phyloP scores from a whole-genome alignment of 306 rosid species.

The Spatholobus suberectus region DNA sequence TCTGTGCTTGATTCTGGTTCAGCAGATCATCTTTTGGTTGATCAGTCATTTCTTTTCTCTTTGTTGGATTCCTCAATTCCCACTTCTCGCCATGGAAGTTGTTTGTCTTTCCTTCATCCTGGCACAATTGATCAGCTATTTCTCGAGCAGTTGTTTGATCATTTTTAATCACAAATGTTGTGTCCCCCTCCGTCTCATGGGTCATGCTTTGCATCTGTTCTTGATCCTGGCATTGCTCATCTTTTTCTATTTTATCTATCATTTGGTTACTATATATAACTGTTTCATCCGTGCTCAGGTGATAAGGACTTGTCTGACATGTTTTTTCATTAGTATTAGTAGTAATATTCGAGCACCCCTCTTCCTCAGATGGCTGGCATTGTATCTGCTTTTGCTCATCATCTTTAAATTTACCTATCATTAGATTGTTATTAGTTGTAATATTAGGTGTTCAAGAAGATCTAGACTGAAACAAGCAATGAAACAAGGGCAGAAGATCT shows the following conservation, averaged over 20 bases:
- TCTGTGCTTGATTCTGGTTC: constrained; percentile 25
- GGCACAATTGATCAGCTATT: constrained; percentile 3
- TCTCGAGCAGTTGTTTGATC: constrained; percentile 17
- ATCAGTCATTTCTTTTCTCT: constrained; percentile 22
- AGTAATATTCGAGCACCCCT: constrained; percentile 11
- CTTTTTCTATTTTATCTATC: constrained; percentile 27
- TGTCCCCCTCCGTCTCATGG: constrained; percentile 30
- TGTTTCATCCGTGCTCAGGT: not conserved
- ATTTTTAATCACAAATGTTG: not conserved
- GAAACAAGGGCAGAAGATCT: constrained; percentile 14
- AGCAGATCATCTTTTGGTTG: constrained; percentile 19
- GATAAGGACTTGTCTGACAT: constrained; percentile 12
- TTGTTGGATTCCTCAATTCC: not conserved
- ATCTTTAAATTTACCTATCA: constrained; percentile 34
- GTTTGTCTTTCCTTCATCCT: constrained; percentile 5
- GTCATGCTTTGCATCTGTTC: constrained; percentile 36
- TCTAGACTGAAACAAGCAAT: constrained; percentile 16
- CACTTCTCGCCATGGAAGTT: not conserved
- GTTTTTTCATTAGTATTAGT: not conserved
- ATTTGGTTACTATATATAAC: constrained; percentile 31
- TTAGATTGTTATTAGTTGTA: constrained; percentile 30
- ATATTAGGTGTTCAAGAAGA: constrained; percentile 15
- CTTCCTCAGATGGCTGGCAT: constrained; percentile 21
- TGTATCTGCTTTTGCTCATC: constrained; percentile 16
- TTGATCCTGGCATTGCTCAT: constrained; percentile 6